A percentile compares a stretch with the other conserved stretches of the same genome.
Evolutionary conservation across 2,329 filamentous ascomycete genomes (phyloP).

Genomic region (Talaromyces sp.): DNA sequence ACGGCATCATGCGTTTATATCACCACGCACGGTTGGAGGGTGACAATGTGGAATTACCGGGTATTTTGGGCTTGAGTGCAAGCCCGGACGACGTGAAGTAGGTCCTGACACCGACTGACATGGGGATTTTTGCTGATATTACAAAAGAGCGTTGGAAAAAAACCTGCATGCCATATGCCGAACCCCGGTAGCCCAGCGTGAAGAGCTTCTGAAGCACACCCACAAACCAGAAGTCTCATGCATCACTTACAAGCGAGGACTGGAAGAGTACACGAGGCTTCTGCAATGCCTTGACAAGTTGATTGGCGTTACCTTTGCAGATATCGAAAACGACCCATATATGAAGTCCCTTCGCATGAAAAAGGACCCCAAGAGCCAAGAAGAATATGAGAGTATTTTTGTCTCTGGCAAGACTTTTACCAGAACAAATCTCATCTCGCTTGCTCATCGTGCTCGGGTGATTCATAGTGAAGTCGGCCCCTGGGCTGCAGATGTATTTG

Average conservation of each 20-base stretch:
- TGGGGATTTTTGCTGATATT: background rate
- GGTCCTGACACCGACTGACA: background rate
- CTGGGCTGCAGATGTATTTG: conserved; percentile 66
- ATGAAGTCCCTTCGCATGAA: conserved; percentile 45
- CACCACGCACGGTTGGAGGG: conserved; percentile 40
- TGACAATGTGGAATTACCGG: conserved; percentile 43
- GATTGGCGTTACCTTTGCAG: conserved; percentile 35
- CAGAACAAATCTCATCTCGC: conserved; percentile 51
- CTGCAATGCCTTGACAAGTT: conserved; percentile 44
- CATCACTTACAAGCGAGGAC: conserved; percentile 24
- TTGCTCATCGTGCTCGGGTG: conserved; percentile 47
- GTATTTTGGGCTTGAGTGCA: conserved; percentile 73
- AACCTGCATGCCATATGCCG: conserved; percentile 66
- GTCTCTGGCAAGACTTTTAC: conserved; percentile 32
- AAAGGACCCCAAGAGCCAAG: conserved; percentile 23
- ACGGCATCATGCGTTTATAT: conserved; percentile 72
- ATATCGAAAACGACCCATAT: conserved; percentile 59
- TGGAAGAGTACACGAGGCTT: conserved; percentile 14
- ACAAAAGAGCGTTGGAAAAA: conserved; percentile 52
- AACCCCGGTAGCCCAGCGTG: conserved; percentile 63
- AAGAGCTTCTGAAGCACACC: conserved; percentile 63
- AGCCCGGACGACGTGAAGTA: conserved; percentile 50
- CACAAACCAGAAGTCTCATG: conserved; percentile 58
- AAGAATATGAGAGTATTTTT: conserved; percentile 23
- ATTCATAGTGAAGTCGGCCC: conserved; percentile 57